phyloP scores from a whole-genome alignment of 1,284 basidiomycete species.

The Cystobasidiaceae sp. region DNA sequence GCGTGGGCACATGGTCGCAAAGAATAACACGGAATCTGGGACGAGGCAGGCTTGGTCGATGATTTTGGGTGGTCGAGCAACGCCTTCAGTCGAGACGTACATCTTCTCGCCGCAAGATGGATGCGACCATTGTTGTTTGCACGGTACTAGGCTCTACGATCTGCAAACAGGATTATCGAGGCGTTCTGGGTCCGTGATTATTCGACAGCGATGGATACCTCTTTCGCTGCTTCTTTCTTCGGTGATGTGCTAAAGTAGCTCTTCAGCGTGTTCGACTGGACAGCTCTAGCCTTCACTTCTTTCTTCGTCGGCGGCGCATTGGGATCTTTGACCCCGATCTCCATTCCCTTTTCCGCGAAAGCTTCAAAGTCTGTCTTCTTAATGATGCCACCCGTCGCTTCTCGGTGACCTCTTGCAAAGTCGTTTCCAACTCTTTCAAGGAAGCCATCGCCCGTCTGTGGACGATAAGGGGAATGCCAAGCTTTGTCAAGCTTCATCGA shows the following conservation, averaged over 20 bases:
- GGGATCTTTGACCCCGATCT: constrained; percentile 33
- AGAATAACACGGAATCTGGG: constrained; percentile 13
- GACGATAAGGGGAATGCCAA: not conserved
- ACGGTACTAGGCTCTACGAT: not conserved
- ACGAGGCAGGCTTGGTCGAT: constrained; percentile 17
- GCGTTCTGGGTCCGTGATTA: not conserved
- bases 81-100: too few species aligned
- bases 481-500: constrained; percentile 4
- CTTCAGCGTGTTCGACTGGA: constrained; percentile 23
- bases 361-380: constrained; percentile 31
- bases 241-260: constrained; percentile 13
- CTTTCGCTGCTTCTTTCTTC: constrained; percentile 21
- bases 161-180: too few species aligned
- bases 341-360: constrained; percentile 31
- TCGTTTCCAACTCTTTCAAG: constrained; percentile 46
- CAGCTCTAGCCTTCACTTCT: constrained; percentile 13
- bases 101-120: too few species aligned
- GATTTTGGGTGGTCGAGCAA: constrained; percentile 2
- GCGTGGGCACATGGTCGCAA: constrained; percentile 17
- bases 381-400: constrained; percentile 49
- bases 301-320: constrained; percentile 31
- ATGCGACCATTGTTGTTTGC: not conserved
- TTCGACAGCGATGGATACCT: not conserved
- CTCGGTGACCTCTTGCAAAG: constrained; percentile 48
- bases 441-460: constrained; percentile 43